phyloP scores from a whole-genome alignment of 805 yeast species.

The Wickerhamomyces alni region DNA sequence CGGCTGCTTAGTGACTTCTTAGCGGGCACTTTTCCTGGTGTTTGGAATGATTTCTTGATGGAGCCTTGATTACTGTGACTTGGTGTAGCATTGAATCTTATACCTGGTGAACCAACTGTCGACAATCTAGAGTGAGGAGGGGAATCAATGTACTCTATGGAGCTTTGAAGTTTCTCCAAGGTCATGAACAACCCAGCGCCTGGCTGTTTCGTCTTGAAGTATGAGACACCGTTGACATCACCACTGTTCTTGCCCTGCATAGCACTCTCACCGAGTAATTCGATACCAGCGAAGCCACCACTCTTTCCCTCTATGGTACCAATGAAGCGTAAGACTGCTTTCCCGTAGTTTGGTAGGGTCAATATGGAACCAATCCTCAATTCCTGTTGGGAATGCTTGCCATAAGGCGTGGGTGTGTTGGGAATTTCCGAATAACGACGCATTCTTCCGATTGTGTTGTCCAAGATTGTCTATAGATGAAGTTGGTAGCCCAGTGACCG shows the following conservation, averaged over 20 bases:
- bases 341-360: slow-evolving; percentile 61
- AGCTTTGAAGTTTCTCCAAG: slow-evolving; percentile 32
- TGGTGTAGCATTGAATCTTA: slow-evolving; percentile 13
- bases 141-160: slow-evolving; percentile 14
- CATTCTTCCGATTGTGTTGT: slow-evolving; percentile 7
- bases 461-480: not conserved
- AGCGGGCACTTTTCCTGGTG: not conserved
- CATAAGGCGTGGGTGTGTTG: slow-evolving; percentile 15
- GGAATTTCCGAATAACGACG: slow-evolving; percentile 20
- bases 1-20: not conserved
- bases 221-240: slow-evolving; percentile 61
- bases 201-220: slow-evolving; percentile 60
- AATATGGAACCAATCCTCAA: slow-evolving; percentile 15
- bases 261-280: slow-evolving; percentile 60
- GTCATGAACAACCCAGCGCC: slow-evolving; percentile 74
- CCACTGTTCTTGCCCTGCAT: slow-evolving; percentile 82
- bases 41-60: not conserved
- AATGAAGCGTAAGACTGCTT: slow-evolving; percentile 60
- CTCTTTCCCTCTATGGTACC: slow-evolving; percentile 69
- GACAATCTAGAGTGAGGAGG: slow-evolving; percentile 8
- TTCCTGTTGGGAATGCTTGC: slow-evolving; percentile 3
- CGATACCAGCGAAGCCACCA: slow-evolving; percentile 85
- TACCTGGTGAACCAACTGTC: slow-evolving; percentile 3
- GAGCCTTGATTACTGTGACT: slow-evolving; percentile 3
- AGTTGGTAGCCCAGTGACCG: no score